These are phyloP conservation scores for Zygosaccharomyces pseudobailii DNA, from an alignment of 1,139 yeast species.

Conservation along the genomic window DNA sequence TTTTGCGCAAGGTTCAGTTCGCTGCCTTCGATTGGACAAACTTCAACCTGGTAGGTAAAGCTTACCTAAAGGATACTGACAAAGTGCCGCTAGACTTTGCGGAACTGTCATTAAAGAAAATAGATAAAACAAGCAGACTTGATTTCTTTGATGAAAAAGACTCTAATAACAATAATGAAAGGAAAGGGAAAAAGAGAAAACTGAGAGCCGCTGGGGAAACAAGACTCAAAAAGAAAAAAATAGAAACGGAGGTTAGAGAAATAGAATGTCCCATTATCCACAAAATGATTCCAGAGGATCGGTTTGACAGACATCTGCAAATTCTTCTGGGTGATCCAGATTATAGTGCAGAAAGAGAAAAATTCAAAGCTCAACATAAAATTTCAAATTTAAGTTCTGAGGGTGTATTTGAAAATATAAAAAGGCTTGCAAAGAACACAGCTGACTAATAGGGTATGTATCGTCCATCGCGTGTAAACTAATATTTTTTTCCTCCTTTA, in stretches of 20 bases:
- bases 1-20: constrained; percentile 46
- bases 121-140: background rate
- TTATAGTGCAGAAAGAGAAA: constrained; percentile 65
- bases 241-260: constrained; percentile 29
- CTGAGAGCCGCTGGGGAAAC: constrained; percentile 67
- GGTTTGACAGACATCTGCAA: constrained; percentile 70
- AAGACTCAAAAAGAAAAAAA: constrained; percentile 39
- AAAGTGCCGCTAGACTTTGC: constrained; percentile 53
- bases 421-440: constrained; percentile 39
- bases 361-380: constrained; percentile 58
- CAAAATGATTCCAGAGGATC: constrained; percentile 60
- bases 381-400: constrained; percentile 61
- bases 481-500: too few species aligned
- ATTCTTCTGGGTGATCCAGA: constrained; percentile 74
- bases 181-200: constrained; percentile 46
- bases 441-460: background rate
- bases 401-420: constrained; percentile 72
- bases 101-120: constrained; percentile 39
- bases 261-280: constrained; percentile 74
- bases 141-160: constrained; percentile 8
- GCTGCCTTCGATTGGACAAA: constrained; percentile 89
- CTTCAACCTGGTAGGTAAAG: constrained; percentile 63
- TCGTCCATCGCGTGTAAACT: too few species aligned
- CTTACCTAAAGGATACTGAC: constrained; percentile 65
- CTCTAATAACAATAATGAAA: constrained; percentile 26